Evolutionary conservation across 306 rosid genomes (phyloP), one percentile per base, ranked within the genome.

Genomic region (Parietaria judaica): DNA sequence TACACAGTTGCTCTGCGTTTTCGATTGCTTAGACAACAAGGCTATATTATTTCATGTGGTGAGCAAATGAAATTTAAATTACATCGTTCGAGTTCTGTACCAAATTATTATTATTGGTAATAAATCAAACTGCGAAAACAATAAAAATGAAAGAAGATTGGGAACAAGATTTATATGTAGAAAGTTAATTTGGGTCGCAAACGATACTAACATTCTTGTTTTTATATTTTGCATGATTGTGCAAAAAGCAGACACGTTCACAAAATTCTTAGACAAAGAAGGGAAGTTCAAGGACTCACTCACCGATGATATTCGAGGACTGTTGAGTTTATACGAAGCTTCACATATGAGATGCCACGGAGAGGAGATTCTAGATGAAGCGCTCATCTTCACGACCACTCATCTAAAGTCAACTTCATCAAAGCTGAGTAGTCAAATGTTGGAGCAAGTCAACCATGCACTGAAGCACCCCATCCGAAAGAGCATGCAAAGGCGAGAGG

Each of bases 1-100:
- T 35, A 41, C 37, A n/a, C 46, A 52, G 51, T 52, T 60, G 72
- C 82, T 39, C 72, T 80, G 34, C 47, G 65, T n/a, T 84, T 84
- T 66, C 73, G 86, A 16, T 7, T 83, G 38, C 12, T 83, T 15
- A 70, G 89, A 14, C 80, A 80, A 66, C 78, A 77, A 1, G 82
- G 82, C 14, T 50, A 57, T 48, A 16, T 11, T 3, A 53, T 73
- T 71, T 64, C 80, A 7, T 38, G 66, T 15, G 66, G 80, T 83
- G 59, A 0, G 61, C 57, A 37, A 3, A 49, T 41, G 3, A n/a
- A 3, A 13, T 56, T 0, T 36, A 3, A 17, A 34, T 5, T 1
- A 11, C 9, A 8, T 8, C 45, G 6, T 41, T 3, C n/a, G n/a
- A n/a, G n/a, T n/a, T n/a, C n/a, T n/a, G 44, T 41, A 41, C 45